Evolutionary conservation across 2,329 filamentous ascomycete species (phyloP), one percentile per base, ranked within the genome.

Genomic region (Triangularia verruculosa): DNA sequence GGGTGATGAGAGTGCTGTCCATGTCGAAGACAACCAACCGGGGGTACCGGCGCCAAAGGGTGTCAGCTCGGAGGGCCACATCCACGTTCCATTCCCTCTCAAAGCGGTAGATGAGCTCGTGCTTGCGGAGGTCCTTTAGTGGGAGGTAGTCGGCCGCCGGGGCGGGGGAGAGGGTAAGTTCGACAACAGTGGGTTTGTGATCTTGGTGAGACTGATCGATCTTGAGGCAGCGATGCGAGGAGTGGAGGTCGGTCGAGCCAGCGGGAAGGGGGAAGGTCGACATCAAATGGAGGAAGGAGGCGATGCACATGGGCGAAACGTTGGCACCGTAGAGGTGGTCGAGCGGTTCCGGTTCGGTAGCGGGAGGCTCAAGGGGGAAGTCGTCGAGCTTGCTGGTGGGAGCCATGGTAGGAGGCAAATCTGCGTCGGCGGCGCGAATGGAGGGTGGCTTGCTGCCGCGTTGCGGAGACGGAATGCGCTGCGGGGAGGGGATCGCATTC

Each of bases 1-100:
- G 93, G 61, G 94, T 90, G 74, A 99, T 98, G 65, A 99, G 84
- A 0, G 95, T 99, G 76, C 90, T 95, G 79, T 99, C 95, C 95
- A 99, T 99, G 76, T 99, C 95, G 73, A 99, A 99, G 30, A 97
- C 92, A 3, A 94, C 93, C 11, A 98, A 82, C 8, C 94, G 86
- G 69, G 93, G 93, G 76, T 96, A 86, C 27, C 89, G 85, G 64
- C 92, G 83, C 81, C 89, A 92, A 30, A 94, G 81, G 28, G 81
- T 85, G 73, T 94, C 91, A 47, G 77, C 77, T 76, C 96, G 91
- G 66, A 96, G 81, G 20, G 91, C 86, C 13, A 94, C 89, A 76
- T 96, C 91, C 47, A 95, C 89, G 72, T 93, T 93, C 91, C 92
- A 96, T 75, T 94, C 90, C 67, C 87, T 85, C 82, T 96, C 92